A percentile compares a stretch with the other conserved stretches of the same genome.
Evolutionary conservation across 1,284 basidiomycete species (phyloP).

Genomic region (Boletus nobilissimus): DNA sequence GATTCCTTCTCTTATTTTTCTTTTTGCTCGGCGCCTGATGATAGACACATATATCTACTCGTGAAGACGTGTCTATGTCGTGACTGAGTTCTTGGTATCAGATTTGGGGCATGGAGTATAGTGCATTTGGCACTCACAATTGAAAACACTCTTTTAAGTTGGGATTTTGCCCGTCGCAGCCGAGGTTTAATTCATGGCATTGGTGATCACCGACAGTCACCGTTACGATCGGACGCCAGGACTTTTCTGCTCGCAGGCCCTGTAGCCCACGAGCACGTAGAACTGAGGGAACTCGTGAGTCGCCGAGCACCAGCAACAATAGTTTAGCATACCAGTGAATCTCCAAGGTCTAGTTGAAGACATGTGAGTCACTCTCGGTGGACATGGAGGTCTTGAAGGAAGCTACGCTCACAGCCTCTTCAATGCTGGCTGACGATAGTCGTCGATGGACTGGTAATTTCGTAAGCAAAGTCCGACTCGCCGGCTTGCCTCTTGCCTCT

Average conservation of each 20-base stretch:
- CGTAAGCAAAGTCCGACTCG: no score
- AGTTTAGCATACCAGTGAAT: conserved; percentile 26
- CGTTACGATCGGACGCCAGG: conserved; percentile 73
- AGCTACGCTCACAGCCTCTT: no score
- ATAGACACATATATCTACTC: conserved; percentile 65
- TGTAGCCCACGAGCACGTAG: conserved; percentile 58
- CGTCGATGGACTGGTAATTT: no score
- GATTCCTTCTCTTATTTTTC: conserved; percentile 62
- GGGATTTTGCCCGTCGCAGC: conserved; percentile 73
- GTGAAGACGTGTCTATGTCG: conserved; percentile 51
- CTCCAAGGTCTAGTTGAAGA: conserved; percentile 18
- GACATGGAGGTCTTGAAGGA: neutral
- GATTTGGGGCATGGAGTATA: neutral
- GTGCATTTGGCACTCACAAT: conserved; percentile 53
- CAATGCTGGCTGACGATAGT: no score
- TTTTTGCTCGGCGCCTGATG: conserved; percentile 65
- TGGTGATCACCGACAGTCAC: conserved; percentile 62
- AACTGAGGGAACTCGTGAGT: no score
- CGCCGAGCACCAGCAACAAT: no score
- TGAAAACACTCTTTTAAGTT: conserved; percentile 64
- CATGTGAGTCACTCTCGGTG: neutral
- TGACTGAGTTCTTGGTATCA: conserved; percentile 47
- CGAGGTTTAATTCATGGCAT: conserved; percentile 64
- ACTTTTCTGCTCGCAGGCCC: conserved; percentile 58
- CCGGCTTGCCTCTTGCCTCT: no score